These are phyloP conservation scores for Leptographium flavum DNA, from an alignment of 2,329 filamentous ascomycete species.

Conservation along the genomic window DNA sequence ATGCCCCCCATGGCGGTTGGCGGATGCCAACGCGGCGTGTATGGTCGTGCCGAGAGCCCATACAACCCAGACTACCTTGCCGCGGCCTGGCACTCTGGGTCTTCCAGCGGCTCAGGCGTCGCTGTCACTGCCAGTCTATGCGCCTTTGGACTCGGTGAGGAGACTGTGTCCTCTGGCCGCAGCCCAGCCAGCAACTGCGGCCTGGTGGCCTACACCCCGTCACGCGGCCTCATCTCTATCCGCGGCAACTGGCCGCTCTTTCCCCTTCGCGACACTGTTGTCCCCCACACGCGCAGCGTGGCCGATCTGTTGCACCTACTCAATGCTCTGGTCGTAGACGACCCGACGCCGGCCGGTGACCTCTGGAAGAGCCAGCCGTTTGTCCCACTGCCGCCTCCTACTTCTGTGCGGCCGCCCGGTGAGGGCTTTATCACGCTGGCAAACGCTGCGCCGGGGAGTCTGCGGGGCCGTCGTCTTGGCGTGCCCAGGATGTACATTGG, in stretches of 20 bases:
- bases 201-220: constrained; percentile 41
- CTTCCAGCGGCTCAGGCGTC: background rate
- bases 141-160: background rate
- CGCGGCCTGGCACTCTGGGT: background rate
- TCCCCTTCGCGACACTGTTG: constrained; percentile 38
- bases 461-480: background rate
- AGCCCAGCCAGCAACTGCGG: constrained; percentile 28
- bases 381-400: background rate
- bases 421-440: background rate
- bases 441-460: background rate
- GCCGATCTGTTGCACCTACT: background rate
- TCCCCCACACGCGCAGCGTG: constrained; percentile 16
- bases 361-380: background rate
- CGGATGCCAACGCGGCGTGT: background rate
- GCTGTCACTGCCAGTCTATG: background rate
- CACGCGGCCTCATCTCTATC: constrained; percentile 33
- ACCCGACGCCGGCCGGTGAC: background rate
- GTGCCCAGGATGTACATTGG: constrained; percentile 1
- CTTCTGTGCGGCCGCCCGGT: background rate
- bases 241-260: constrained; percentile 41
- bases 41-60: background rate
- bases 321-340: background rate
- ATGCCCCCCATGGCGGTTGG: background rate
- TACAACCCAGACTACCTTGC: background rate
- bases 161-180: background rate